Evolutionary conservation across 371 early-diverging fungal species (phyloP), one percentile per base, ranked within the genome.

Genomic region (Mortierella sp.): DNA sequence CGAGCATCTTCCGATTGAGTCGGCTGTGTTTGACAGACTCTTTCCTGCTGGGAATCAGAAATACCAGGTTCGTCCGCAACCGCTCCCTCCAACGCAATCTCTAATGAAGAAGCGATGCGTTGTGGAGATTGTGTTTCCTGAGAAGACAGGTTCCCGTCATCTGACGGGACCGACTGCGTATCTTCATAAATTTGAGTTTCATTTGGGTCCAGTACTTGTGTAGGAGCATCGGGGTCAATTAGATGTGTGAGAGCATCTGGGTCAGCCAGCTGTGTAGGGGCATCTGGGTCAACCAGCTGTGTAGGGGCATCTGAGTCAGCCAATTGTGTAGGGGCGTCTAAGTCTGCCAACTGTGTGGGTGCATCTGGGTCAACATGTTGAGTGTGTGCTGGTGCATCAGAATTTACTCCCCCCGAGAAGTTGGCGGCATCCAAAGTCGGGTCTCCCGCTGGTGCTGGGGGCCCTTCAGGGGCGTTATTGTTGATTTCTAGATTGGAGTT

Each of bases 21-120:
- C 5, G 58, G 52, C 19, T 62, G 69, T 40, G 69, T 69, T 11
- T 62, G 52, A 16, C 62, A 52, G 40, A 69, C 45, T 19, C 38
- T 59, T 13, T 60, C 68, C 48, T 58, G 58, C 38, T 58, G 58
- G 21, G 28, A 45, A 15, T 38, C 45, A 10, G 58, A 7, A 32
- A 43, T 43, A 33, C 43, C 59, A 5, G 16, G 47, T n/a, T 59
- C 48, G 21, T 22, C 21, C 15, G 7, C 33, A 24, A 13, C 36
- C 11, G 21, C 67, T 22, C 57, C 43, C 22, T 57, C 43, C 6
- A 43, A 33, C 9, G 36, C 24, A 32, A 9, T 43, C 36, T 67
- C 58, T 11, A 32, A 7, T 8, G 41, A 57, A 1, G 67, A 38
- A 10, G 58, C 58, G 8, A 52, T 19, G 6, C 22, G 45, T n/a